These are phyloP conservation scores for Alloascoidea africana DNA, from an alignment of 805 yeast genomes.

Conservation along the genomic window DNA sequence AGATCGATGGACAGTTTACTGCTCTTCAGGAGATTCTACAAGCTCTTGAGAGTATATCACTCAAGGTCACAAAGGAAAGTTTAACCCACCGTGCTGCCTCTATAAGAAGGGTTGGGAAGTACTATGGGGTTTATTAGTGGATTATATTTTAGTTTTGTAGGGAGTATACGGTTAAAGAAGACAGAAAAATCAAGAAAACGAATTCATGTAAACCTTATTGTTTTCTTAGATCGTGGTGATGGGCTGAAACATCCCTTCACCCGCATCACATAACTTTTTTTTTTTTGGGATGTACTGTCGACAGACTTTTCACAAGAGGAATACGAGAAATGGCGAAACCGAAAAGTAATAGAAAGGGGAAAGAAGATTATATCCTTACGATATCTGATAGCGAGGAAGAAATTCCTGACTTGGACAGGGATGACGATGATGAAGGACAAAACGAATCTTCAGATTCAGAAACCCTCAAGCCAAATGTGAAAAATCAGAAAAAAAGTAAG, in stretches of 20 bases:
- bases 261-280: background rate
- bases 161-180: too few species aligned
- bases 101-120: too few species aligned
- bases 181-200: conserved; percentile 1
- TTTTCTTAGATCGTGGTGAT: conserved; percentile 3
- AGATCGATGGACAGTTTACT: background rate
- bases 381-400: conserved; percentile 69
- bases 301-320: conserved; percentile 1
- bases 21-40: background rate
- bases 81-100: too few species aligned
- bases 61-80: too few species aligned
- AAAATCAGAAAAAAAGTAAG: conserved; percentile 12
- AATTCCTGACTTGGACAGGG: conserved; percentile 34
- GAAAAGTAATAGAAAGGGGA: conserved; percentile 2
- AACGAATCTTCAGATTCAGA: conserved; percentile 8
- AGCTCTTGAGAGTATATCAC: too few species aligned
- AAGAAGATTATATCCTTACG: conserved; percentile 53
- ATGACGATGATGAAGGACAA: conserved; percentile 26
- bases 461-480: conserved; percentile 7
- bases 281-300: conserved; percentile 1
- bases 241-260: conserved; percentile 2
- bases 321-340: conserved; percentile 3
- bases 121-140: too few species aligned
- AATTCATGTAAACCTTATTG: conserved; percentile 1
- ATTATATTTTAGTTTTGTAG: too few species aligned